These are phyloP conservation scores for Aspergillus texensis DNA, from an alignment of 2,329 filamentous ascomycete species.

Conservation along the genomic window DNA sequence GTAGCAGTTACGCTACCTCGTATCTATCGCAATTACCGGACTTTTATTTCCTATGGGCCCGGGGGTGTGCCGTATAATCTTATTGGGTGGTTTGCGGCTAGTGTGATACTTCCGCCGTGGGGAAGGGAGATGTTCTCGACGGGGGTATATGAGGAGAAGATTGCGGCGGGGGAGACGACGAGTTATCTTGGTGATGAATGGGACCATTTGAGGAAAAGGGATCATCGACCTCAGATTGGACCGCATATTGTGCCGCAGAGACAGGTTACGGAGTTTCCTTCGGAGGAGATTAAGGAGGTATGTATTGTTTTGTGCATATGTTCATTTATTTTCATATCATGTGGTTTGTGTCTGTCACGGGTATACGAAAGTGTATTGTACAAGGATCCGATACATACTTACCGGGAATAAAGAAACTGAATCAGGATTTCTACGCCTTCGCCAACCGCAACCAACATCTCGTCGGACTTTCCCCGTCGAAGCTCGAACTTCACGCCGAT, in stretches of 20 bases:
- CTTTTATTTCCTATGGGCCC: constrained; percentile 39
- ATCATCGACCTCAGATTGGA: constrained; percentile 27
- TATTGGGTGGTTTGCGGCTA: constrained; percentile 37
- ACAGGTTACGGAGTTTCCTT: constrained; percentile 30
- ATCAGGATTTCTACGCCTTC: constrained; percentile 25
- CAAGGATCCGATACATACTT: too few relatives aligned
- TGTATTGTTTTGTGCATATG: constrained; percentile 5
- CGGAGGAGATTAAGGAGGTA: constrained; percentile 28
- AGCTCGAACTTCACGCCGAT: constrained; percentile 28
- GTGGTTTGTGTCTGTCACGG: too few relatives aligned
- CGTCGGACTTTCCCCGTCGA: constrained; percentile 28
- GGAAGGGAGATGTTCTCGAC: constrained; percentile 33
- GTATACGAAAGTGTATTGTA: too few relatives aligned
- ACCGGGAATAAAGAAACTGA: constrained; percentile 26
- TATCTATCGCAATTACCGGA: constrained; percentile 38
- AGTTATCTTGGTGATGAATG: constrained; percentile 21
- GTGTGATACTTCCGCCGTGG: constrained; percentile 28
- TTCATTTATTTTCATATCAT: too few relatives aligned
- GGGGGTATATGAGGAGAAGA: constrained; percentile 26
- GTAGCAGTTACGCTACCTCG: constrained; percentile 24
- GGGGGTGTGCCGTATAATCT: constrained; percentile 41
- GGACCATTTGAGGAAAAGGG: constrained; percentile 16
- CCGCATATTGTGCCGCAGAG: constrained; percentile 35
- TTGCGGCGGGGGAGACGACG: constrained; percentile 22
- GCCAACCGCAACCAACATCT: constrained; percentile 31